phyloP scores from a whole-genome alignment of 2,329 filamentous ascomycete species.

The Pezicula carpinea region DNA sequence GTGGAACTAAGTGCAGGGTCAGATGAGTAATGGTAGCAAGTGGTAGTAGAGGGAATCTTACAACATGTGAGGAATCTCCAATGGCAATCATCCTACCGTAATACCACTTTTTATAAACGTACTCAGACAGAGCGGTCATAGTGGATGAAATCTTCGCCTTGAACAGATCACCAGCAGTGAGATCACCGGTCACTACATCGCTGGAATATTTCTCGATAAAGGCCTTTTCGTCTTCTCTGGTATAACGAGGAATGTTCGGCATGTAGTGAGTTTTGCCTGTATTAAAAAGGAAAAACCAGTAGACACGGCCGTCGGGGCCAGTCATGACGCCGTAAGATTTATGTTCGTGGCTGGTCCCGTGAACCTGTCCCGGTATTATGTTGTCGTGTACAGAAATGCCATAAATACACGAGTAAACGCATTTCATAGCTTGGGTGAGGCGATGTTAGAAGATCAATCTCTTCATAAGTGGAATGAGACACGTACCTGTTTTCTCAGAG shows the following conservation, averaged over 20 bases:
- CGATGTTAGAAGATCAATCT: background rate
- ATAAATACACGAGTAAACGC: background rate
- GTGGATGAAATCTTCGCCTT: background rate
- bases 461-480: background rate
- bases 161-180: conserved; percentile 2
- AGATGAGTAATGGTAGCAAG: too few relatives aligned
- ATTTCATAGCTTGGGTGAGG: background rate
- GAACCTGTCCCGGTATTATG: background rate
- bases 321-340: background rate
- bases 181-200: background rate
- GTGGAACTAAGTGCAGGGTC: too few relatives aligned
- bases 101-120: conserved; percentile 33
- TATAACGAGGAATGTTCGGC: background rate
- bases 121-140: conserved; percentile 4
- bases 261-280: background rate
- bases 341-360: background rate
- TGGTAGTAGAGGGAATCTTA: too few relatives aligned
- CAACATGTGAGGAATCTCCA: too few relatives aligned
- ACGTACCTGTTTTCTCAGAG: conserved; percentile 8
- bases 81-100: conserved; percentile 16
- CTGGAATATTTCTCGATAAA: conserved; percentile 1
- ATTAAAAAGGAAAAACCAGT: background rate
- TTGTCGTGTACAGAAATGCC: background rate
- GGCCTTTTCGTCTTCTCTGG: background rate
- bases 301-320: background rate